Base-by-base conservation (phyloP, 2,329 filamentous ascomycete genomes). In the Aureobasidium lini region DNA sequence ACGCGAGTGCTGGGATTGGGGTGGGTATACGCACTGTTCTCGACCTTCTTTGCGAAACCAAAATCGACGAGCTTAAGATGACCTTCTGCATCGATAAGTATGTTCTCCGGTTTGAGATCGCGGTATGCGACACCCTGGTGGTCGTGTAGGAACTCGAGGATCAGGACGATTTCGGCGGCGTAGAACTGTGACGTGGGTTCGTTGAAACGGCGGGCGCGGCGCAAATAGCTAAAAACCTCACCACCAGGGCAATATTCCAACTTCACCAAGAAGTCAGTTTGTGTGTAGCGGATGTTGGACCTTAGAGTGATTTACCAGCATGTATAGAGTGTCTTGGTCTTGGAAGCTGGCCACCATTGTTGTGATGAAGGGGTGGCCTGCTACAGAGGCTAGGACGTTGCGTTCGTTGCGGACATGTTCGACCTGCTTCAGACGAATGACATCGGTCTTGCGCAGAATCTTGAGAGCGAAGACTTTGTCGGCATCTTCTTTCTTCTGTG, bases 391-490 rank as follows among this genome's bases (percentile, higher is more conserved):
- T 54, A 94, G 83, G 65, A 93, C 86, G 63, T 85, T 83, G 66
- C 89, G 86, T 78, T 94, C 89, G 73, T 92, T 89, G 62, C 88
- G 86, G 58, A 93, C 89, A 73, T 94, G 89, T 74, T 93, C 89
- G 65, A 93, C 86, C 70, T 94, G 89, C 78, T 93, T 93, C 60
- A 93, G 81, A 64, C 86, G 86, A 71, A 94, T 87, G 46, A 94
- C 86, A 67, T 82, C 79, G 48, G 76, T 74, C 68, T 82, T 82
- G 65, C 88, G 84, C 64, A 93, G 74, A 59, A 91, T 90, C 79
- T 93, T 93, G 68, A 93, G 80, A 47, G 88, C 88, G 73, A 86
- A 92, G n/a, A 92, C 87, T 66, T 84, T 82, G 68, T 81, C 78
- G 62, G 78, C 76, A 66, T 86, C 83, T 39, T 76, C 76, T 23